Base-by-base conservation (phyloP, 2,329 filamentous ascomycete genomes). In the Didymella lethalis region DNA sequence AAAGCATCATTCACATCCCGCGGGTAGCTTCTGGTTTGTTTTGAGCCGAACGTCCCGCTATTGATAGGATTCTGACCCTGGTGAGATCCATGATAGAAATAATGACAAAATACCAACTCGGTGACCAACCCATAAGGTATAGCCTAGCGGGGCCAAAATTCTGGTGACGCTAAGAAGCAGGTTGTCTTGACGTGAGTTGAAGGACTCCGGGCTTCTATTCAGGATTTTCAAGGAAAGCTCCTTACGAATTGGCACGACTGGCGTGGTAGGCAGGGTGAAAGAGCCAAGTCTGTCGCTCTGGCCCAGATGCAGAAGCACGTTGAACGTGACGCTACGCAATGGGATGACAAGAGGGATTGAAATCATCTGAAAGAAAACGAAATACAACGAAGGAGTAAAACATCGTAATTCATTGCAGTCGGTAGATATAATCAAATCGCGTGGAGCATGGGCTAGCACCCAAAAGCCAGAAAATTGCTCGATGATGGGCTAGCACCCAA, bases 231-330 rank as follows among this genome's bases (percentile, higher is more conserved):
- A 40, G 50, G 12, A 45, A n/a, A 8, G 36, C 25, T 29, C 16
- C 45, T 53, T 20, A 10, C 20, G 20, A 7, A 26, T n/a, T 5
- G 5, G 25, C 48, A n/a, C 29, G 48, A 12, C 36, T 44, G 36
- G 52, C 36, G n/a, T 28, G n/a, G 14, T 44, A 57, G 41, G 26
- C 38, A 48, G 31, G 48, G 25, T 43, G n/a, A 7, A 45, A 5
- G n/a, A 44, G 6, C 34, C 29, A 23, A 31, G 14, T 12, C 34
- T 52, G 4, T 52, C 48, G 54, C 36, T 29, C 29, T 46, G 53
- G 46, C 11, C 23, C 43, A 36, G 36, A 18, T 7, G 36, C 44
- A n/a, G 18, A 43, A 25, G 38, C 8, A 45, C 38, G 44, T 46
- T 40, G 44, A 53, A 38, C 36, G 20, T 16, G 31, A 38, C 44